These are phyloP conservation scores for Phaeosphaeria sp. DNA, from an alignment of 2,329 filamentous ascomycete genomes.

Conservation along the genomic window DNA sequence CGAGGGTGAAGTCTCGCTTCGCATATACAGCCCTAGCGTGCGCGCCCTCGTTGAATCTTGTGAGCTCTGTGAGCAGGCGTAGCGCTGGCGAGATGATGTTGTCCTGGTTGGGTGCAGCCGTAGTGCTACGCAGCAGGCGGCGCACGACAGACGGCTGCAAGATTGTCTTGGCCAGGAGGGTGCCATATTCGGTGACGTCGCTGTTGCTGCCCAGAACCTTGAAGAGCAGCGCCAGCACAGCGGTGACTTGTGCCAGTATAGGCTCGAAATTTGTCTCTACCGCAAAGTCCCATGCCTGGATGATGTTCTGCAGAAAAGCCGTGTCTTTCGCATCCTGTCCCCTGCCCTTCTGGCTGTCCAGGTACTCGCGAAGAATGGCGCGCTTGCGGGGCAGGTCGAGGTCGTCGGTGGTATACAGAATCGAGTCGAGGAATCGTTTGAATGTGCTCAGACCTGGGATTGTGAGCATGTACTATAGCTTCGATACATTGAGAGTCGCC, in stretches of 20 bases:
- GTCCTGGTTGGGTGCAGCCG: constrained; percentile 81
- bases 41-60: constrained; percentile 83
- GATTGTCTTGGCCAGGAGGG: constrained; percentile 80
- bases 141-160: constrained; percentile 82
- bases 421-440: constrained; percentile 72
- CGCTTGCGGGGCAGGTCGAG: constrained; percentile 56
- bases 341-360: constrained; percentile 64
- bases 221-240: constrained; percentile 81
- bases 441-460: constrained; percentile 69
- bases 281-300: constrained; percentile 88
- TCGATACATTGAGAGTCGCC: background rate
- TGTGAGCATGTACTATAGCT: constrained; percentile 13
- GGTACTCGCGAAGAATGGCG: constrained; percentile 72
- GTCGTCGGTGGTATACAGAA: constrained; percentile 63
- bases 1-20: constrained; percentile 77
- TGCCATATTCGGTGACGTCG: constrained; percentile 76
- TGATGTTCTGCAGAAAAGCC: constrained; percentile 76
- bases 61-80: constrained; percentile 83
- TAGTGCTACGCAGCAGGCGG: constrained; percentile 78
- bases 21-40: constrained; percentile 80
- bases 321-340: constrained; percentile 62
- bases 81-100: constrained; percentile 89
- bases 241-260: constrained; percentile 79
- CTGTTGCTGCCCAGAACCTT: constrained; percentile 77
- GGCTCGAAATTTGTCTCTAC: constrained; percentile 80